Base-by-base conservation (phyloP, 371 early-diverging fungal genomes). In the Smittium mucronatum region DNA sequence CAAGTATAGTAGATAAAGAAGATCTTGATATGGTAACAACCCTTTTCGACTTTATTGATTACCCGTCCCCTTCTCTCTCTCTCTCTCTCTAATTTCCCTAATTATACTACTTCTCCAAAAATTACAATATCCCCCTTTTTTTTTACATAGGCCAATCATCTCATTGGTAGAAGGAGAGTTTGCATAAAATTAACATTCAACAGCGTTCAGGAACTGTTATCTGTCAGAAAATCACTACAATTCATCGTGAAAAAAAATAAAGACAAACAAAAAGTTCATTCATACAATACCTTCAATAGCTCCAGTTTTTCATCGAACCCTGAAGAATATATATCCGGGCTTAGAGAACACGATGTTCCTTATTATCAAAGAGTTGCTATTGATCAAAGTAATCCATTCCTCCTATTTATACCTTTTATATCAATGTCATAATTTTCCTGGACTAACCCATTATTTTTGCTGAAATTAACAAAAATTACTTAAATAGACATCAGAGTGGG, bases 281-380 rank as follows among this genome's bases (percentile, higher is more conserved):
- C 36, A 47, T 72, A 73, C 33, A 70, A 68, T 59, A 70, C 63
- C 1, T 59, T 64, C 26, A 58, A 58, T 15, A 63, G 28, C 32
- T 47, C 17, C 1, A 28, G 26, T 2, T 28, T 1, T 32, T 33
- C 61, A 74, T 76, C 68, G 67, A 82, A 72, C 75, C 74, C 79
- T 30, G 71, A 73, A 72, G 79, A 80, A 68, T 68, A 82, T 68
- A 86, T 98, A 17, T 75, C 89, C 21, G 98, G 93, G 73, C 84
- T 97, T 57, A 86, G 97, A 32, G 98, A 98, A 75, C 92, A 90
- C 72, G 98, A 98, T 75, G 85, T 98, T 21, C 89, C 92, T 28
- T 98, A 95, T 74, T 92, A 94, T 74, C 82, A 90, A 58, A 89
- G 98, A 26, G 91, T 91, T 2, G 93, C 94, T 25, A 97, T 98